Evolutionary conservation across 2,329 filamentous ascomycete genomes (phyloP).

Genomic region (Claviceps citrina): DNA sequence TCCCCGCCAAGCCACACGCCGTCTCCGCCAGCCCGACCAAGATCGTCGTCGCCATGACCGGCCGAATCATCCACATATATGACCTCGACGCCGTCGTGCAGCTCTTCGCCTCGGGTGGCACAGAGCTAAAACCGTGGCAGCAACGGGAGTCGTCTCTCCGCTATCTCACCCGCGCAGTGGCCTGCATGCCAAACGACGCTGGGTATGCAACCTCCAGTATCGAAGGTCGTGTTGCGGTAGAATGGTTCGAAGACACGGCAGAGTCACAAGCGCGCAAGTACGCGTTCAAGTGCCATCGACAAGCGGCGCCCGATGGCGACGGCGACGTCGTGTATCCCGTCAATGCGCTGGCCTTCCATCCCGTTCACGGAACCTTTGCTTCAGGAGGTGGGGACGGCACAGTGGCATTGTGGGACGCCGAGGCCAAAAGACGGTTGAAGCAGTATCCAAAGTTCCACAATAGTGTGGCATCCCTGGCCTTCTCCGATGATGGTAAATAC

Average conservation of each 20-base stretch:
- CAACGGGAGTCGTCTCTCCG: constrained; percentile 85
- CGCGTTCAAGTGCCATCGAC: constrained; percentile 95
- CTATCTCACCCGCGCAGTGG: constrained; percentile 84
- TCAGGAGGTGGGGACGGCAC: constrained; percentile 81
- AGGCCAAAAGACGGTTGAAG: constrained; percentile 75
- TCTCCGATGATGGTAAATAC: constrained; percentile 61
- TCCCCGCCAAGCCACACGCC: constrained; percentile 81
- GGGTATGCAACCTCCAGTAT: constrained; percentile 89
- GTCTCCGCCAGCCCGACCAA: constrained; percentile 64
- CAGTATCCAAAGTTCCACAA: constrained; percentile 76
- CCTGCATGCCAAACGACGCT: constrained; percentile 91
- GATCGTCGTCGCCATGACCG: constrained; percentile 89
- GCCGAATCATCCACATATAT: constrained; percentile 87
- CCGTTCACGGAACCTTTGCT: constrained; percentile 68
- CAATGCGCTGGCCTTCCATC: constrained; percentile 80
- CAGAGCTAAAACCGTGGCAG: constrained; percentile 67
- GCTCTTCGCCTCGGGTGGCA: constrained; percentile 29
- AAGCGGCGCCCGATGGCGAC: constrained; percentile 46
- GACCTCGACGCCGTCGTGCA: constrained; percentile 55
- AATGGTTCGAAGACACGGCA: constrained; percentile 86
- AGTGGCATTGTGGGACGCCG: constrained; percentile 85
- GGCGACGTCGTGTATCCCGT: constrained; percentile 81
- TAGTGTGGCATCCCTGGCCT: constrained; percentile 62
- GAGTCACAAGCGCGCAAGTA: constrained; percentile 89
- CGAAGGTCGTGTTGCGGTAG: constrained; percentile 87